These are phyloP conservation scores for Coccomyxa subellipsoidea DNA, from an alignment of 163 green algal genomes.

Conservation along the genomic window DNA sequence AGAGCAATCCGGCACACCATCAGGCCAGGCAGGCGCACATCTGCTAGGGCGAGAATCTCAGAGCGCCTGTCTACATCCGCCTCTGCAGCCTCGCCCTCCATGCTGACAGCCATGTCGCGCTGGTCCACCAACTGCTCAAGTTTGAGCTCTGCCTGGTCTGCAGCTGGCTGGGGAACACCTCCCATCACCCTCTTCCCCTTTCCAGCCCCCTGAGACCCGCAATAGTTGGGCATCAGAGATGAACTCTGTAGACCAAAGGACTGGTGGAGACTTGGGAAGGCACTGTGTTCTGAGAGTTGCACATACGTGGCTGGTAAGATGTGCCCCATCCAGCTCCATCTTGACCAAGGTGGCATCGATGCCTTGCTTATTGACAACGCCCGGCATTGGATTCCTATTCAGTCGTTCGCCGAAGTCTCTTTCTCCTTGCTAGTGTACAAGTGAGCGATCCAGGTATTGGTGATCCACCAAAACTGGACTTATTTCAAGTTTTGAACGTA, in stretches of 20 bases:
- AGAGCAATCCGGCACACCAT: no score
- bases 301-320: neutral
- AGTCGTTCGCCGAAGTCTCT: no score
- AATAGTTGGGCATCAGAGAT: no score
- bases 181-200: conserved; percentile 5
- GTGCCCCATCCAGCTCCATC: neutral
- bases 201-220: neutral
- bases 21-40: neutral
- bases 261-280: no score
- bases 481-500: no score
- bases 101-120: neutral
- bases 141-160: neutral
- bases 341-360: neutral
- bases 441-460: no score
- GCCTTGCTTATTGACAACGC: neutral
- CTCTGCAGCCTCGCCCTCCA: neutral
- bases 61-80: neutral
- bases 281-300: neutral
- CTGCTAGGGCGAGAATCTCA: neutral
- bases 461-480: no score
- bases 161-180: neutral
- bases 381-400: neutral
- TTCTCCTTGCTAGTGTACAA: no score
- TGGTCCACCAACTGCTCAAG: conserved; percentile 6
- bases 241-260: no score